These are phyloP conservation scores for Rhizopus delemar DNA, from an alignment of 371 early-diverging fungal genomes.

Conservation along the genomic window DNA sequence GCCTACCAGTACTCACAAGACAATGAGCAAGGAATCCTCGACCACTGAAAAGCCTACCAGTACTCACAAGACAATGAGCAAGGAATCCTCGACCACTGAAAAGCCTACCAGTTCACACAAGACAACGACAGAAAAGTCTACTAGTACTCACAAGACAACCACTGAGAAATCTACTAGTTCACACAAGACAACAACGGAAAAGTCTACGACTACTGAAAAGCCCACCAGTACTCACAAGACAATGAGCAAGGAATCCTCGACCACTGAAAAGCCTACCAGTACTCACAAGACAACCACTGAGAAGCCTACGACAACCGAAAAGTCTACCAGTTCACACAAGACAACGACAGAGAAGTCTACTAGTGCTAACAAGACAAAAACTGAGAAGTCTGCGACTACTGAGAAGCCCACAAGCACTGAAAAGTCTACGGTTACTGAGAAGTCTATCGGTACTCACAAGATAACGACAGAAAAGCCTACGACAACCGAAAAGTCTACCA, in stretches of 20 bases:
- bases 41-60: constrained; percentile 1
- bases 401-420: not conserved
- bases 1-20: not conserved
- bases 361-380: not conserved
- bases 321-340: not conserved
- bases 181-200: not conserved
- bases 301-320: not conserved
- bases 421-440: constrained; percentile 7
- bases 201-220: constrained; percentile 7
- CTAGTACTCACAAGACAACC: not conserved
- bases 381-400: constrained; percentile 1
- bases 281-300: not conserved
- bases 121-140: not conserved
- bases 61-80: not conserved
- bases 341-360: constrained; percentile 6
- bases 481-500: not conserved
- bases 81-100: not conserved
- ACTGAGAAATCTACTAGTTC: not conserved
- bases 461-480: not conserved
- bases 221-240: not conserved
- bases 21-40: not conserved
- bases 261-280: not conserved
- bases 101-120: not conserved
- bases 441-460: not conserved
- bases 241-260: not conserved